These are phyloP conservation scores for Camellia oleifera DNA, from an alignment of 179 eudicot species.

Conservation along the genomic window DNA sequence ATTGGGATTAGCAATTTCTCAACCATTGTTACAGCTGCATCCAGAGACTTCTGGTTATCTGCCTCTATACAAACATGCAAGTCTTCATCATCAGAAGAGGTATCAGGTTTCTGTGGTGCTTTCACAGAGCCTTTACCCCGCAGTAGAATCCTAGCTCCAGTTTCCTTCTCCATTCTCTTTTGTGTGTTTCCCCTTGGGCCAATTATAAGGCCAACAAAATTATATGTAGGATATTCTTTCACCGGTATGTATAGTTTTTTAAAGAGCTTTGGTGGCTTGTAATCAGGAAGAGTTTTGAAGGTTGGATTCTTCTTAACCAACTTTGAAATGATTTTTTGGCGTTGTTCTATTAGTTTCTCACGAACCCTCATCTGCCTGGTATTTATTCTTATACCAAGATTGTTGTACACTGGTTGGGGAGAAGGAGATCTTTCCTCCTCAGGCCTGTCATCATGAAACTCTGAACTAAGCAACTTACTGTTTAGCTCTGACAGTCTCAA, in stretches of 20 bases:
- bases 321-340: slow-evolving; percentile 20
- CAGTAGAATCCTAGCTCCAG: slow-evolving; percentile 33
- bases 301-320: slow-evolving; percentile 21
- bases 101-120: not conserved
- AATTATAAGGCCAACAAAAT: slow-evolving; percentile 36
- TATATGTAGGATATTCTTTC: slow-evolving; percentile 33
- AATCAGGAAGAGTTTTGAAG: slow-evolving; percentile 18
- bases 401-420: slow-evolving; percentile 20
- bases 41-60: slow-evolving; percentile 25
- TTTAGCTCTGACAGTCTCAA: slow-evolving; percentile 16
- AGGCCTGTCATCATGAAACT: slow-evolving; percentile 19
- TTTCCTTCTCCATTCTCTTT: slow-evolving; percentile 39
- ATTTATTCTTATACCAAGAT: slow-evolving; percentile 21
- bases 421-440: slow-evolving; percentile 27
- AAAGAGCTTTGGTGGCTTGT: slow-evolving; percentile 16
- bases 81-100: slow-evolving; percentile 28
- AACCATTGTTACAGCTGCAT: slow-evolving; percentile 32
- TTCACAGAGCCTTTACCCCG: slow-evolving; percentile 27
- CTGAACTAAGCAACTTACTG: slow-evolving; percentile 20
- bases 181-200: slow-evolving; percentile 43
- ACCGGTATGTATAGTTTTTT: slow-evolving; percentile 33
- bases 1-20: slow-evolving; percentile 35
- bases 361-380: slow-evolving; percentile 16
- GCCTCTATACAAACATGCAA: slow-evolving; percentile 42
- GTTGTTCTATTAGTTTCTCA: slow-evolving; percentile 13